Evolutionary conservation across 768 basidiomycete genomes (phyloP), one percentile per base, ranked within the genome.

Genomic region (Podaxis sp.): DNA sequence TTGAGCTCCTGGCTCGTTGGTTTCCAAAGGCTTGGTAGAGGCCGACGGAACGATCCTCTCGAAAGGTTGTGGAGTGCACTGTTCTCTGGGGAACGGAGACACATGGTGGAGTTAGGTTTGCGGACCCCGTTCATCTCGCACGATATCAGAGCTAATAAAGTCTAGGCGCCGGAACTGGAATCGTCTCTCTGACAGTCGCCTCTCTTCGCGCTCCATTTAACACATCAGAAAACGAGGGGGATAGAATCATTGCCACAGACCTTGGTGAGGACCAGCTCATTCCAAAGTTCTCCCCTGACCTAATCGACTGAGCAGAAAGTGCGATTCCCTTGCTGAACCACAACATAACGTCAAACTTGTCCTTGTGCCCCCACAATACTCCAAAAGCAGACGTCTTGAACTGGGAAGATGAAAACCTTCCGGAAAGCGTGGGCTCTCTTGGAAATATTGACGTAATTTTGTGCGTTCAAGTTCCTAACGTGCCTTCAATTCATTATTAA

Each of bases 151-250:
- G 58, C 41, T 56, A 64, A 48, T 44, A 52, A 44, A 41, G 44
- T 20, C 49, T 63, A 92, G 95, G 95, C 30, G 84, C 92, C 12
- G 95, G 95, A 6, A 95, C 90, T 0, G 95, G 95, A 20, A 82
- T 96, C 6, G 90, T 93, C 12, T 84, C 91, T 0, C 74, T 95
- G 17, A 80, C 82, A 5, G 71, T 96, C 0, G 83, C 86, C 1
- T 79, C 83, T 2, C 71, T 92, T 10, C 80, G 86, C 46, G 79
- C 84, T 30, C 71, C 71, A 13, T 58, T 30, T 13, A 56, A 65
- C 36, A 61, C 38, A 28, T 22, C 58, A 5, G 44, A 62, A 11
- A 49, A 66, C 65, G 66, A 68, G 38, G 56, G 62, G 4, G 59
- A 73, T 36, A 62, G 70, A 22, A 69, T 76, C 2, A 52, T 73